Percentiles rank a stretch among this genome's conserved stretches.
Evolutionary conservation across 768 basidiomycete genomes (phyloP).

Genomic region (Mycena metata): DNA sequence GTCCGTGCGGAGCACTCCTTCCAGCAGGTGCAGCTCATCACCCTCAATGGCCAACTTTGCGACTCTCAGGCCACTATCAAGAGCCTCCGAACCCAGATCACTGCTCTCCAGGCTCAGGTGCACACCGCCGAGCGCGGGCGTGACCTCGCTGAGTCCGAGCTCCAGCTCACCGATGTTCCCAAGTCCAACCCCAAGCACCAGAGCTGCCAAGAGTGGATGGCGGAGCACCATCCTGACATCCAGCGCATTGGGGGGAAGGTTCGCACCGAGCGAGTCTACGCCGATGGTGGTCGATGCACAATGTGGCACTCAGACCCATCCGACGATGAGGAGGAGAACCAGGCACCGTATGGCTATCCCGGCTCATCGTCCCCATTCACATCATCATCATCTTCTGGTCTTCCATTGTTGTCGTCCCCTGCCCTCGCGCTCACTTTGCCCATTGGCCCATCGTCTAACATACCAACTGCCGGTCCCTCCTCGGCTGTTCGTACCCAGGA

Average conservation of each 20-base stretch:
- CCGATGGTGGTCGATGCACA: neutral
- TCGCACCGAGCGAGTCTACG: neutral
- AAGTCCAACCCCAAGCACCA: neutral
- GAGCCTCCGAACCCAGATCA: constrained; percentile 37
- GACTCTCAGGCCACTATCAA: constrained; percentile 42
- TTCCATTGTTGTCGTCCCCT: neutral
- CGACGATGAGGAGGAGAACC: constrained; percentile 1
- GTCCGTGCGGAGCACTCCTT: constrained; percentile 40
- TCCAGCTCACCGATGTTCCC: neutral
- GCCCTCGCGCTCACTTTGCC: neutral
- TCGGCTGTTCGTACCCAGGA: neutral
- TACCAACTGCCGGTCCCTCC: neutral
- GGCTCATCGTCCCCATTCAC: neutral
- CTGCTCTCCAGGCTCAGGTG: neutral
- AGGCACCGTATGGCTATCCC: neutral
- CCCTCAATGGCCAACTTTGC: constrained; percentile 44
- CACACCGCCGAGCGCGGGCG: constrained; percentile 28
- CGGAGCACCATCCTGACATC: neutral
- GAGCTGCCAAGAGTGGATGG: neutral
- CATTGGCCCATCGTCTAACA: too few species aligned
- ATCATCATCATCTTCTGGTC: neutral
- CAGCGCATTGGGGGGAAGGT: neutral
- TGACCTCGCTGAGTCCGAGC: constrained; percentile 38
- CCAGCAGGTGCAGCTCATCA: constrained; percentile 43
- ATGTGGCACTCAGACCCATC: neutral